Evolutionary conservation across 371 early-diverging fungal species (phyloP).

Genomic region (Rhizopus arrhizus): DNA sequence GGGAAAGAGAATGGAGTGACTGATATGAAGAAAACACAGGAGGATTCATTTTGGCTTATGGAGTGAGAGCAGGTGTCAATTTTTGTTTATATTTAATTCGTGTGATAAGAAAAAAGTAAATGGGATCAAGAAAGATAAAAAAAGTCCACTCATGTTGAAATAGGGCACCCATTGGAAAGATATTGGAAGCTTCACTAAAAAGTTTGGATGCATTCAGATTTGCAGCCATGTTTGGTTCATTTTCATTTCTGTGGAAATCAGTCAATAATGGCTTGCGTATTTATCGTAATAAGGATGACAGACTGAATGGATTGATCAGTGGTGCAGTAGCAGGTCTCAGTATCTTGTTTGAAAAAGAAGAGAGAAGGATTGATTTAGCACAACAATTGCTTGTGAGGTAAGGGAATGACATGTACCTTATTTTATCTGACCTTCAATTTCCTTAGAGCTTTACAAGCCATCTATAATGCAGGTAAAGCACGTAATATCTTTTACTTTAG

Average conservation of each 20-base stretch:
- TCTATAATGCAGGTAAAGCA: conserved; percentile 64
- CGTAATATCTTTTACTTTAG: conserved; percentile 65
- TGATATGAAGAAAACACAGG: conserved; percentile 23
- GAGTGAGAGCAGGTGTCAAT: conserved; percentile 52
- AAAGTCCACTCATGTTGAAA: not conserved
- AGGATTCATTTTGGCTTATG: conserved; percentile 52
- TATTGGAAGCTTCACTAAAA: conserved; percentile 52
- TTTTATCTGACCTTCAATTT: not conserved
- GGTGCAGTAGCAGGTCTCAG: conserved; percentile 64
- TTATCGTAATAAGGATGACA: conserved; percentile 61
- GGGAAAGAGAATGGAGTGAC: not conserved
- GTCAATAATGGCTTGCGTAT: conserved; percentile 68
- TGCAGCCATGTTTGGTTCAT: conserved; percentile 73
- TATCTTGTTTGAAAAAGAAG: conserved; percentile 61
- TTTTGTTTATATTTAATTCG: conserved; percentile 51
- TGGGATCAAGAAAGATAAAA: not conserved
- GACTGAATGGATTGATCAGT: conserved; percentile 60
- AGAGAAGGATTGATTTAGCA: conserved; percentile 64
- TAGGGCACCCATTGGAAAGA: conserved; percentile 48
- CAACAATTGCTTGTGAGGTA: conserved; percentile 65
- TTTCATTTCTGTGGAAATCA: conserved; percentile 75
- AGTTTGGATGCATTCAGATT: conserved; percentile 63
- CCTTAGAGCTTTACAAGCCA: conserved; percentile 58
- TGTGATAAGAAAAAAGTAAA: conserved; percentile 51
- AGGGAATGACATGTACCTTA: not conserved